Base-by-base conservation (phyloP, 2,329 filamentous ascomycete genomes). In the Pseudogymnoascus sp. region DNA sequence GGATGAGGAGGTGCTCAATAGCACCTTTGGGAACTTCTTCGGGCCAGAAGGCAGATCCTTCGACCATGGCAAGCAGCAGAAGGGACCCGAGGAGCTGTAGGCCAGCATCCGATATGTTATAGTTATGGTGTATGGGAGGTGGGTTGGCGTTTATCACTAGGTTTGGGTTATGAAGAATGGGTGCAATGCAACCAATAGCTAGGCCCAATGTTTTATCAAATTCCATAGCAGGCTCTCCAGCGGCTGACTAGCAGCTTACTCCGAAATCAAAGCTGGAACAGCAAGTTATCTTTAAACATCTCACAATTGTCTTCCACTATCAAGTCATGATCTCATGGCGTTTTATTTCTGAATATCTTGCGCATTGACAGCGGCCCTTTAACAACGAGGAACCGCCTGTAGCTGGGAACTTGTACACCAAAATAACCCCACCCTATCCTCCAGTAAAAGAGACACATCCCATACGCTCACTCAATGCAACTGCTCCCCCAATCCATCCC, bases 1-100 rank as follows among this genome's bases (percentile, higher is more conserved):
- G 66, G 77, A 79, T 0, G 85, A 90, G 10, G 79, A 88, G 68
- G 74, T 87, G 31, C 73, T 97, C 71, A 82, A 64, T 64, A 68
- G 66, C 40, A 70, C 70, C 0, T 73, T 74, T 33, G 68, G 76
- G 65, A 74, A 76, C 65, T 80, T 81, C 64, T 81, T 80, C 70
- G 75, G 74, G 3, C 70, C 72, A 0, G 64, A 65, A 40, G 65
- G 67, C 35, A 73, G 64, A 26, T 29, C 47, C 14, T 31, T 44
- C 14, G 40, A 61, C 6, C 33, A 53, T 33, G 29, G 50, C 26
- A 35, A 65, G 60, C 53, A 61, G 40, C 50, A 44, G 2, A 16
- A 63, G 33, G n/a, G 13, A 2, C 53, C 59, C 2, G 62, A 44
- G 44, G 53, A 63, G 53, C 50, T 56, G n/a, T 56, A 56, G 50